Evolutionary conservation across 2,329 filamentous ascomycete species (phyloP).

Genomic region (Emericellopsis atlantica): DNA sequence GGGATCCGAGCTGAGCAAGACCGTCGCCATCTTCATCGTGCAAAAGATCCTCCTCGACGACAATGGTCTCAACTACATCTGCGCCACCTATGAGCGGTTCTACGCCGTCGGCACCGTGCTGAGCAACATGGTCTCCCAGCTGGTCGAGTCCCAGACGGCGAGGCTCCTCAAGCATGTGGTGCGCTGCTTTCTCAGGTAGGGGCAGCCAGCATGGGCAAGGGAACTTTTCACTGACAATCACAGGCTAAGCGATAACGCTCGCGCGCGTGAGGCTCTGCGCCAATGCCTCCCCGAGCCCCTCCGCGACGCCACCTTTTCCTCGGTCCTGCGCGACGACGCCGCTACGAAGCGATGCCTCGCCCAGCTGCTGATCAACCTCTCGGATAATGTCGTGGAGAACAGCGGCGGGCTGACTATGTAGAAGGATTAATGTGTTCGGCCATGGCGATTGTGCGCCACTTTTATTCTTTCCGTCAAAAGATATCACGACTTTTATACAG

Average conservation of each 20-base stretch:
- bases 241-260: conserved; percentile 89
- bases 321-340: conserved; percentile 89
- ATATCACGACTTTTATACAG: too few species aligned
- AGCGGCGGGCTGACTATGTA: conserved; percentile 21
- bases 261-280: conserved; percentile 83
- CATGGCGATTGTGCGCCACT: too few species aligned
- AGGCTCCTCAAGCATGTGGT: conserved; percentile 95
- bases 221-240: not conserved
- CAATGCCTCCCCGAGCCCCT: conserved; percentile 97
- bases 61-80: conserved; percentile 94
- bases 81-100: conserved; percentile 95
- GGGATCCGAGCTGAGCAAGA: conserved; percentile 95
- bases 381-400: conserved; percentile 62
- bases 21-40: conserved; percentile 97
- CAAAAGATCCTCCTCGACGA: conserved; percentile 98
- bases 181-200: conserved; percentile 85
- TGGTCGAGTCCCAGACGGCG: conserved; percentile 95
- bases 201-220: conserved; percentile 5
- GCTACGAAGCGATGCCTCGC: conserved; percentile 95
- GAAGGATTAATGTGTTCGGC: too few species aligned
- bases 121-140: conserved; percentile 96
- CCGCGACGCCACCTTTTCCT: conserved; percentile 94
- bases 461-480: too few species aligned
- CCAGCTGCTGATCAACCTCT: conserved; percentile 93
- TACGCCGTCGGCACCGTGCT: conserved; percentile 95